Evolutionary conservation across 768 basidiomycete species (phyloP).

Genomic region (Filobasidium floriforme): DNA sequence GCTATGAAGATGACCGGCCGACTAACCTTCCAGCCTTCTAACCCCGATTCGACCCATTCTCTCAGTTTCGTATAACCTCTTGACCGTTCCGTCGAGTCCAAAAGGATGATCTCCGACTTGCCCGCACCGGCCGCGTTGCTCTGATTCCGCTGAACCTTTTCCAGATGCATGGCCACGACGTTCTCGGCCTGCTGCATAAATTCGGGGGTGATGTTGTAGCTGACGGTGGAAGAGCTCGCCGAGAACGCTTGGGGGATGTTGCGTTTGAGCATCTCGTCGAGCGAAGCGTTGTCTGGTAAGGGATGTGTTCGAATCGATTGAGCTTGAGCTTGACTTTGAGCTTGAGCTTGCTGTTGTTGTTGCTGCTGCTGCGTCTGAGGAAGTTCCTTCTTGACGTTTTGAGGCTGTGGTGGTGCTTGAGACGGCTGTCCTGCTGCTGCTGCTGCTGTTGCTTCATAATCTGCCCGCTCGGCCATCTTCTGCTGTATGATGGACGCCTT

Average conservation of each 20-base stretch:
- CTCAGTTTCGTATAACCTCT: constrained; percentile 41
- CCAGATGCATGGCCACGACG: constrained; percentile 34
- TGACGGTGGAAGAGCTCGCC: constrained; percentile 36
- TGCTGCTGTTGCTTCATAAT: constrained; percentile 15
- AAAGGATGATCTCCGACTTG: constrained; percentile 25
- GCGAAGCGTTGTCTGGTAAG: not conserved
- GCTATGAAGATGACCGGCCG: not conserved
- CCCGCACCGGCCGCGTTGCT: constrained; percentile 20
- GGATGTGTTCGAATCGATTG: not conserved
- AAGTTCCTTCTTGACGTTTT: too few species aligned
- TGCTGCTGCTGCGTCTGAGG: constrained; percentile 4
- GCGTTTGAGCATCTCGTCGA: constrained; percentile 31
- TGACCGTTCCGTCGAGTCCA: constrained; percentile 42
- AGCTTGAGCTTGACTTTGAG: constrained; percentile 22
- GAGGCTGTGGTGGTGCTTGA: too few species aligned
- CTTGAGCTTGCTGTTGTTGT: constrained; percentile 21
- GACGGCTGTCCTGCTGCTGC: constrained; percentile 7
- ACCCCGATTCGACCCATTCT: constrained; percentile 43
- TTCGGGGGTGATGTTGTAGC: constrained; percentile 38
- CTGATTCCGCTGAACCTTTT: constrained; percentile 28
- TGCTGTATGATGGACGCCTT: constrained; percentile 15
- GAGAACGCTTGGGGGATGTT: constrained; percentile 43
- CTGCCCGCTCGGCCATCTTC: constrained; percentile 22
- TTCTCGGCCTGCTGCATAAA: constrained; percentile 43
- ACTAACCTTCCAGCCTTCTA: constrained; percentile 46